A percentile compares a stretch with the other conserved stretches of the same genome.
phyloP scores from a whole-genome alignment of 805 yeast genomes.

The Sugiyamaella smithiae region DNA sequence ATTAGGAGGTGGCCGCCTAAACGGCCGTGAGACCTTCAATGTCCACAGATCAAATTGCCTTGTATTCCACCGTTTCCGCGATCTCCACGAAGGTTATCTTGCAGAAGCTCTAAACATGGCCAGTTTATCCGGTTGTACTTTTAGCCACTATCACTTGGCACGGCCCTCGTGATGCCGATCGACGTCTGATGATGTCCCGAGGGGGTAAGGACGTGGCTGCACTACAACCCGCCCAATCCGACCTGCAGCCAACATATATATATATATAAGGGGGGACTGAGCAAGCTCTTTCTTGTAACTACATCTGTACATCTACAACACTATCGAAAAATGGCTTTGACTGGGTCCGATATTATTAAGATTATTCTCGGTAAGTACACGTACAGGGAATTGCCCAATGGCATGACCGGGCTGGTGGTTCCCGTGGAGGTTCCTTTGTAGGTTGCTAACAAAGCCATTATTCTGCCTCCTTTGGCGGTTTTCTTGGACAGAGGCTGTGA shows the following conservation, averaged over 20 bases:
- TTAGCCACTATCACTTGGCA: background rate
- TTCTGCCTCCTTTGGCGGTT: constrained; percentile 63
- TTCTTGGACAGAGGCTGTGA: constrained; percentile 58
- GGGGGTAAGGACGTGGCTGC: constrained; percentile 7
- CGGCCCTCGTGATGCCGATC: background rate
- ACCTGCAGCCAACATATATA: too few species aligned
- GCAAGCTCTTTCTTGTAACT: too few species aligned
- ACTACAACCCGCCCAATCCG: constrained; percentile 7
- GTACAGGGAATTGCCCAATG: background rate
- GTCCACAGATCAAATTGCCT: background rate
- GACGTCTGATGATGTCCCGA: background rate
- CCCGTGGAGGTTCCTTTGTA: background rate
- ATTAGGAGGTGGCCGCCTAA: background rate
- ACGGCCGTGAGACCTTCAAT: background rate
- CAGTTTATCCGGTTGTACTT: background rate
- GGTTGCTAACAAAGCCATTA: constrained; percentile 39
- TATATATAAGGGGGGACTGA: background rate
- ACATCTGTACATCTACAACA: too few species aligned
- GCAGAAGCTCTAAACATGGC: too few species aligned
- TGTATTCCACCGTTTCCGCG: background rate
- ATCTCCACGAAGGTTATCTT: background rate
- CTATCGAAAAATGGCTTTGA: constrained; percentile 42
- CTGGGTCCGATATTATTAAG: constrained; percentile 53
- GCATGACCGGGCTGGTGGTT: background rate
- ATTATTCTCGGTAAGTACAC: constrained; percentile 40